Base-by-base conservation (phyloP, 805 yeast genomes). In the Sungouiozyma intestinalis region DNA sequence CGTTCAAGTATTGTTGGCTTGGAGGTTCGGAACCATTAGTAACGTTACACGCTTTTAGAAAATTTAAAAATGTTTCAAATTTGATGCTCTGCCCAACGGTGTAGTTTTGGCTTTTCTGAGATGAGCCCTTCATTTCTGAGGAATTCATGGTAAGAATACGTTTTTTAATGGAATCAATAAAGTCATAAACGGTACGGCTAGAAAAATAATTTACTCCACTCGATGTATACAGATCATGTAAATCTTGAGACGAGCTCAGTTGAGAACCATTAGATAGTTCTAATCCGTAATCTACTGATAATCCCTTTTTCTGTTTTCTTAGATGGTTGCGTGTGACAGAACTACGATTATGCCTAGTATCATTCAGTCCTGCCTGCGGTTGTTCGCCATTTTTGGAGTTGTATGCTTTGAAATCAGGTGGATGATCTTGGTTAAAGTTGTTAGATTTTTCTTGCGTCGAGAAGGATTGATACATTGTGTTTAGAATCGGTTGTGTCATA, bases 191-290 rank as follows among this genome's bases (percentile, higher is more conserved):
- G 4, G 57, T 48, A 2, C 62, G 56, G 36, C 68, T 66, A n/a
- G 77, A 71, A 50, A 81, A 83, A 57, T 82, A 83, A 35, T 66
- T 67, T 11, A 62, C 55, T 0, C 81, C 74, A 48, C 71, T 55
- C 7, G 51, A 68, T 11, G 53, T 45, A 50, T 71, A 81, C 39
- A 73, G 60, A 9, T 58, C 48, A 43, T 74, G 74, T 41, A 83
- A 67, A 6, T 73, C 78, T 0, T 71, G 64, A 1, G 86, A 77
- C 2, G 86, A 75, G 16, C 77, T 64, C 17, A 82, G 78, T 38
- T 71, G 68, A 43, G 69, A 73, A 37, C 74, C 75, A 41, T 71
- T 72, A 39, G 79, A 61, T 4, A 78, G 52, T 32, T 81, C 32
- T 32, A 57, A 62, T 0, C 87, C 87, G 54, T 80, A 79, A 36